Conservation (phyloP, 305 asterid genomes). For the Coffea humblotiana region DNA sequence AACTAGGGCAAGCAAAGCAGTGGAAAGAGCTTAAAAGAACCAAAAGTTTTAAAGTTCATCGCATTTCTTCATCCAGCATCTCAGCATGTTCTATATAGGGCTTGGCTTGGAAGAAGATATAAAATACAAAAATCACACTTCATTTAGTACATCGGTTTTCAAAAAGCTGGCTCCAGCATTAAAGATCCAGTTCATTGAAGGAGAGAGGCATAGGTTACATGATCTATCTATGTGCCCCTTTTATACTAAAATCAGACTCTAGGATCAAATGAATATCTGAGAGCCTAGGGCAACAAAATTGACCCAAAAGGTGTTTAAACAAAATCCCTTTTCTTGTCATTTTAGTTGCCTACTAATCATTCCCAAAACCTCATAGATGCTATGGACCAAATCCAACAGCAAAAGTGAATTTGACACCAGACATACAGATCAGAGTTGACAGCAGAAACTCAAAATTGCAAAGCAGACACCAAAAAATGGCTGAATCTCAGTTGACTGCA, state of each 20-base stretch:
- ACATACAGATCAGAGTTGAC: background rate
- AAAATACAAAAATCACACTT: background rate
- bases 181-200: background rate
- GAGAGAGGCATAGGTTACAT: background rate
- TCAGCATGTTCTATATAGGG: background rate
- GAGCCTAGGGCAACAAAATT: background rate
- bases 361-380: background rate
- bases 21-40: background rate
- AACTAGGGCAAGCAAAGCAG: background rate
- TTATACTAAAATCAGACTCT: background rate
- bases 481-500: slow-evolving; percentile 22
- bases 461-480: background rate
- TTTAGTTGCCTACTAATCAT: background rate
- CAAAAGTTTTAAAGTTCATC: background rate
- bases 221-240: background rate
- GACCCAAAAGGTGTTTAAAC: background rate
- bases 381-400: background rate
- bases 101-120: background rate
- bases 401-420: background rate
- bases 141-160: background rate
- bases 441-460: background rate
- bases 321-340: background rate
- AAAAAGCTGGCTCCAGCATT: background rate
- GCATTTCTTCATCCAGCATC: background rate
- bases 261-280: background rate